Evolutionary conservation across 352 stramenopile species (phyloP).

Genomic region (Globisporangium paroecandrum): DNA sequence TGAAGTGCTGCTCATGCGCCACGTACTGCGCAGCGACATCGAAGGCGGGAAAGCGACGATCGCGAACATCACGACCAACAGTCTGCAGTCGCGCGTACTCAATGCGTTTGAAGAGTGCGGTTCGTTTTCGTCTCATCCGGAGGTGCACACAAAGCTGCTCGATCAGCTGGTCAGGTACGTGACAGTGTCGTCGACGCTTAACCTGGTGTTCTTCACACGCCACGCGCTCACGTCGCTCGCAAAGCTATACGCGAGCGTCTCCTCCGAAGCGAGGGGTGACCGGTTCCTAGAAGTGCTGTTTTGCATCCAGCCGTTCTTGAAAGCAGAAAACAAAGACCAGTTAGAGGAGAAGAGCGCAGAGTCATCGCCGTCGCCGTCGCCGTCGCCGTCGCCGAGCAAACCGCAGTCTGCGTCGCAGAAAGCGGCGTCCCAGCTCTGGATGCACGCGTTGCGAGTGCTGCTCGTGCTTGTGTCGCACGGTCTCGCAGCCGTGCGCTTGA

Average conservation of each 20-base stretch:
- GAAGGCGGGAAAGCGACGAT: constrained; percentile 25
- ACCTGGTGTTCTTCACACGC: constrained; percentile 76
- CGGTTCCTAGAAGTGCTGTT: constrained; percentile 61
- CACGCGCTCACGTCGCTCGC: constrained; percentile 71
- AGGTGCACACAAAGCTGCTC: constrained; percentile 64
- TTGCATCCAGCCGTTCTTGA: constrained; percentile 67
- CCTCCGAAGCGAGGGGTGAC: constrained; percentile 40
- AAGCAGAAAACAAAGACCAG: constrained; percentile 22
- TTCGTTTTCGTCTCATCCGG: constrained; percentile 57
- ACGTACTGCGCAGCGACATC: constrained; percentile 43
- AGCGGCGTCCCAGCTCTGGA: constrained; percentile 69
- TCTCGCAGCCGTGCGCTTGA: constrained; percentile 46
- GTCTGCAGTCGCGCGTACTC: constrained; percentile 73
- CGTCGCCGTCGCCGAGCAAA: constrained; percentile 29
- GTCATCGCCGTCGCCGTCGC: not conserved
- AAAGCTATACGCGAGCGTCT: constrained; percentile 73
- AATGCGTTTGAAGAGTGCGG: constrained; percentile 83
- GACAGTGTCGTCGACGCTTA: constrained; percentile 29
- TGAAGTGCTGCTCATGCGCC: constrained; percentile 52
- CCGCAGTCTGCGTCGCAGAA: constrained; percentile 56
- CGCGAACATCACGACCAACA: constrained; percentile 77
- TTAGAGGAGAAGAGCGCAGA: not conserved
- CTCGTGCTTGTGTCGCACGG: constrained; percentile 72
- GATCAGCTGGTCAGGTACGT: constrained; percentile 73
- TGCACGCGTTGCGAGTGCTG: constrained; percentile 67